Evolutionary conservation across 768 basidiomycete genomes (phyloP).

Genomic region (Termitomyces sp.): DNA sequence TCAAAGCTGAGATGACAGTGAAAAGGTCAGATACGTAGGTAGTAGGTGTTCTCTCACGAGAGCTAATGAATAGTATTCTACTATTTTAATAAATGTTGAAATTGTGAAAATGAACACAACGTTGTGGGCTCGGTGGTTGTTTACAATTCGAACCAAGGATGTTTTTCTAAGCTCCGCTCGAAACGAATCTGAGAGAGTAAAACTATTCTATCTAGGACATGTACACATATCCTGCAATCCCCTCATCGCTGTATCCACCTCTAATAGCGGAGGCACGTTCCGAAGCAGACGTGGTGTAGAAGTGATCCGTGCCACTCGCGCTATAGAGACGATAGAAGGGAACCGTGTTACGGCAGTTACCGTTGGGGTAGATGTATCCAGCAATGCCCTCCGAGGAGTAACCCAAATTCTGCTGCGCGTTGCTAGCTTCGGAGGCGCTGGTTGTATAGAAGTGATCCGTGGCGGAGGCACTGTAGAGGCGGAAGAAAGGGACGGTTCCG

Average conservation of each 20-base stretch:
- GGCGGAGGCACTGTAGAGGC: slow-evolving; percentile 12
- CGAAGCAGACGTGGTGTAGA: slow-evolving; percentile 16
- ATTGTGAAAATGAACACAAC: too few species aligned
- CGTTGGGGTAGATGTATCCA: slow-evolving; percentile 14
- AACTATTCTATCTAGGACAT: background rate
- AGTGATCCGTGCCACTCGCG: slow-evolving; percentile 13
- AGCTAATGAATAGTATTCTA: too few species aligned
- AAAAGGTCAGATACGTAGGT: too few species aligned
- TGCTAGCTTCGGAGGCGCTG: slow-evolving; percentile 9
- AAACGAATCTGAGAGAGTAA: too few species aligned
- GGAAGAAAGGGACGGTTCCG: slow-evolving; percentile 16
- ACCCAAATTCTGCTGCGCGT: background rate
- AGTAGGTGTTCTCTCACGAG: too few species aligned
- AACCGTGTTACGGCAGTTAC: slow-evolving; percentile 2
- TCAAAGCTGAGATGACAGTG: too few species aligned
- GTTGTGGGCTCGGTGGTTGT: too few species aligned
- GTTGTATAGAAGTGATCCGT: slow-evolving; percentile 20
- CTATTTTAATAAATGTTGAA: too few species aligned
- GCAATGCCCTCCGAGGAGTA: slow-evolving; percentile 14
- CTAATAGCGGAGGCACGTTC: slow-evolving; percentile 2
- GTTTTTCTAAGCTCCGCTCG: too few species aligned
- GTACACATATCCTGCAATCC: slow-evolving; percentile 9
- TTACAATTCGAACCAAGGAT: too few species aligned
- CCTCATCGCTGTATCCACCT: slow-evolving; percentile 7
- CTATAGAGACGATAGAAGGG: slow-evolving; percentile 19